Conservation (phyloP, 345 rosid species). For the Tarenaya hassleriana region DNA sequence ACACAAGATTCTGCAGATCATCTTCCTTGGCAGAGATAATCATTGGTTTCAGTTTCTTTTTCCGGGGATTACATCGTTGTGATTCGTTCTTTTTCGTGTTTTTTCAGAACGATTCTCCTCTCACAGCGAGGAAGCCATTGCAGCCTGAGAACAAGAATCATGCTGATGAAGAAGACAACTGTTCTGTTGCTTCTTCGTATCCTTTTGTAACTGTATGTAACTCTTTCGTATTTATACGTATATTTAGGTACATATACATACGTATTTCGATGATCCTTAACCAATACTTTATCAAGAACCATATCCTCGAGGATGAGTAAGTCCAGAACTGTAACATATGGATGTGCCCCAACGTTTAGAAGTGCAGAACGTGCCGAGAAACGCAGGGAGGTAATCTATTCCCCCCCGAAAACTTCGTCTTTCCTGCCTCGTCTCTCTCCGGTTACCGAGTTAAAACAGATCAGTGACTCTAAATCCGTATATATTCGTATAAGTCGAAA, state of each 20-base stretch:
- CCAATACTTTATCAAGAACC: conserved; percentile 16
- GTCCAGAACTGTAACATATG: conserved; percentile 65
- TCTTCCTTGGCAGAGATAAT: too few species aligned
- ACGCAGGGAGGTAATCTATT: conserved; percentile 76
- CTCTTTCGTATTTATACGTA: too few species aligned
- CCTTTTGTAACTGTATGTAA: conserved; percentile 28
- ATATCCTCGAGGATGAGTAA: conserved; percentile 54
- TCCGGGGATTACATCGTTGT: too few species aligned
- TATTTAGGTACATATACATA: too few species aligned
- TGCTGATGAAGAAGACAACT: conserved; percentile 72
- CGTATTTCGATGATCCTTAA: too few species aligned
- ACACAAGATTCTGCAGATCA: too few species aligned
- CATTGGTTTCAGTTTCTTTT: too few species aligned
- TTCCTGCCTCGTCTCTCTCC: too few species aligned
- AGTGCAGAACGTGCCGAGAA: conserved; percentile 76
- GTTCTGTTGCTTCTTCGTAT: conserved; percentile 90
- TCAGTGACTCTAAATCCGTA: too few species aligned
- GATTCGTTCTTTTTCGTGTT: neutral
- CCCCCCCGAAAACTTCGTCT: too few species aligned
- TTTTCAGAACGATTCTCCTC: conserved; percentile 54
- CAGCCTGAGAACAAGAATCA: conserved; percentile 55
- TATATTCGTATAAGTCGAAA: too few species aligned
- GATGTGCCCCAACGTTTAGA: conserved; percentile 83
- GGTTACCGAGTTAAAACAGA: too few species aligned
- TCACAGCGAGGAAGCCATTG: conserved; percentile 42